A percentile compares a stretch with the other conserved stretches of the same genome.
Conservation (phyloP, 805 yeast species). For the Myxozyma neotropica region DNA sequence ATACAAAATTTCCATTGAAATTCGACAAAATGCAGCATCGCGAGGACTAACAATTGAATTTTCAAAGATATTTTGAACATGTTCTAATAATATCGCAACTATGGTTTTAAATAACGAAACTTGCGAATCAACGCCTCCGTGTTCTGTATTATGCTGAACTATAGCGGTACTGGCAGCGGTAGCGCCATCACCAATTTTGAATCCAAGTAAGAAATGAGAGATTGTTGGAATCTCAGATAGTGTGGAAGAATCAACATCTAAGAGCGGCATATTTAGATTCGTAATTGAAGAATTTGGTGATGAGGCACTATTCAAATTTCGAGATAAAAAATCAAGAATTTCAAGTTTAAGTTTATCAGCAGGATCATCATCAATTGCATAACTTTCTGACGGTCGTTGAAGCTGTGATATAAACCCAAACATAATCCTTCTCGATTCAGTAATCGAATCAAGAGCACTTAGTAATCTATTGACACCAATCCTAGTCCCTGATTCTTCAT, state of each 20-base stretch:
- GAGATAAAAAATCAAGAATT: slow-evolving; percentile 63
- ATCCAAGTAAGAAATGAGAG: slow-evolving; percentile 80
- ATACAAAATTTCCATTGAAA: slow-evolving; percentile 62
- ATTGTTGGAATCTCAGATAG: slow-evolving; percentile 51
- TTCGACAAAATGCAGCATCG: slow-evolving; percentile 50
- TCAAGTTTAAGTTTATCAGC: slow-evolving; percentile 51
- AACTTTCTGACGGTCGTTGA: slow-evolving; percentile 45
- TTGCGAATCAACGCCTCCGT: slow-evolving; percentile 54
- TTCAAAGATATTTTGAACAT: neutral
- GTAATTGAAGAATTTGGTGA: neutral
- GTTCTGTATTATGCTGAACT: slow-evolving; percentile 35
- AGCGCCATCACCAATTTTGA: slow-evolving; percentile 55
- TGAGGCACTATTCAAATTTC: slow-evolving; percentile 17
- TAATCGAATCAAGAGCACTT: slow-evolving; percentile 70
- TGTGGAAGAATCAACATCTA: slow-evolving; percentile 34
- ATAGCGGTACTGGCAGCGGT: slow-evolving; percentile 47
- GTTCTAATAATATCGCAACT: slow-evolving; percentile 50
- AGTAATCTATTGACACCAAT: slow-evolving; percentile 61
- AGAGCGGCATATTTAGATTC: slow-evolving; percentile 26
- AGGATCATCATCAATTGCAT: slow-evolving; percentile 43
- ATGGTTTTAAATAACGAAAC: slow-evolving; percentile 61
- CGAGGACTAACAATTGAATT: neutral
- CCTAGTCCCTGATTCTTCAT: slow-evolving; percentile 21
- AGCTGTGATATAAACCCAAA: slow-evolving; percentile 72
- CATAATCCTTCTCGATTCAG: slow-evolving; percentile 75